Percentiles rank a stretch among this genome's conserved stretches.
Conservation (phyloP, 2,329 filamentous ascomycete genomes). For the Colletotrichum zoysiae region DNA sequence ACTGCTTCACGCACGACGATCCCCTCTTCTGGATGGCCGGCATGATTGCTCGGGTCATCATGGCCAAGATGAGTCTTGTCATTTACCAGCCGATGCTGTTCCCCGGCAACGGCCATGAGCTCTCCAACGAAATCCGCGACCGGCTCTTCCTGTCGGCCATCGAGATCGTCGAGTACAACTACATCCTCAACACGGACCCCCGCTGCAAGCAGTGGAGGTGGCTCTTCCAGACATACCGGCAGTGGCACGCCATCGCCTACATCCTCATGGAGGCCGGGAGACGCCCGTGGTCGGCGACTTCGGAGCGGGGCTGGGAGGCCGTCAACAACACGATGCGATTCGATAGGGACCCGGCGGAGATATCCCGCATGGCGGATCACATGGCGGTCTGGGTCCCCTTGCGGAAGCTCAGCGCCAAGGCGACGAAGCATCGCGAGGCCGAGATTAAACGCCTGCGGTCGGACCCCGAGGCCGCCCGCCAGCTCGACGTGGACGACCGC, state of each 20-base stretch:
- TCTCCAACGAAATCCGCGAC: conserved; percentile 73
- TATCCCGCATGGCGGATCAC: conserved; percentile 60
- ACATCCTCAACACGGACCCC: conserved; percentile 72
- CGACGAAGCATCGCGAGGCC: conserved; percentile 62
- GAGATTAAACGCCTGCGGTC: conserved; percentile 63
- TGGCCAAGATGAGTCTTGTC: conserved; percentile 83
- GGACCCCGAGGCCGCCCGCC: conserved; percentile 62
- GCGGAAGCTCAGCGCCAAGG: conserved; percentile 66
- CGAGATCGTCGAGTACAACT: conserved; percentile 78
- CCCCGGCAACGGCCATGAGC: conserved; percentile 65
- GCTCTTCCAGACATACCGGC: conserved; percentile 64
- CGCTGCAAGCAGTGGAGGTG: conserved; percentile 61
- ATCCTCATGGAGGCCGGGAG: conserved; percentile 60
- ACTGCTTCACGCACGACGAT: conserved; percentile 59
- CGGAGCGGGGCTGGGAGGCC: conserved; percentile 64
- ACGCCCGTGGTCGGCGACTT: conserved; percentile 62
- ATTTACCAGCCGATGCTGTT: conserved; percentile 81
- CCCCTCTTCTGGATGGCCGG: conserved; percentile 76
- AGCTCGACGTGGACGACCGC: conserved; percentile 63
- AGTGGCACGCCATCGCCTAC: conserved; percentile 65
- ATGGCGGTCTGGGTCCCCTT: conserved; percentile 66
- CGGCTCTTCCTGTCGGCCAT: conserved; percentile 79
- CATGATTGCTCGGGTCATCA: conserved; percentile 76
- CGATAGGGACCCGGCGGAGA: conserved; percentile 56
- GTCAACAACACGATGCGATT: conserved; percentile 54